These are phyloP conservation scores for Volvariella surrecta DNA, from an alignment of 1,284 basidiomycete species.

Conservation along the genomic window DNA sequence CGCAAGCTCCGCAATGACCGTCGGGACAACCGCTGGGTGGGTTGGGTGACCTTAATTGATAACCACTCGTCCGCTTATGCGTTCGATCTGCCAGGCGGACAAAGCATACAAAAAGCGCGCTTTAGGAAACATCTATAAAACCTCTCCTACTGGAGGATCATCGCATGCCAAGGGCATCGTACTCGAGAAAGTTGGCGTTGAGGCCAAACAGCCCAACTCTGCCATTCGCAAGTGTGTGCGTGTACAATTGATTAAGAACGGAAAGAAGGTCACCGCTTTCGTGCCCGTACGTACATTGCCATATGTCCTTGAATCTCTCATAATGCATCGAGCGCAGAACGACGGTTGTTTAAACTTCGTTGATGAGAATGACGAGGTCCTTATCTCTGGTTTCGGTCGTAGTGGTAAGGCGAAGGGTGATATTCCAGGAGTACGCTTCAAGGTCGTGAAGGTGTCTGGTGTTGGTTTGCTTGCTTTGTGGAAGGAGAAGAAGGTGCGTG, in stretches of 20 bases:
- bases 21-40: conserved; percentile 95
- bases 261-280: conserved; percentile 97
- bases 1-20: conserved; percentile 96
- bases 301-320: not conserved
- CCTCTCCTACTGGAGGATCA: conserved; percentile 98
- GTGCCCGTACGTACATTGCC: conserved; percentile 40
- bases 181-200: conserved; percentile 94
- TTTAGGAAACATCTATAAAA: conserved; percentile 99
- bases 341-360: conserved; percentile 99
- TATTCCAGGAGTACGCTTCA: conserved; percentile 97
- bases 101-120: conserved; percentile 99
- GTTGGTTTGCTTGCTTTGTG: conserved; percentile 96
- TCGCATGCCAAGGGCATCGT: conserved; percentile 99
- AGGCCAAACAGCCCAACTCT: conserved; percentile 99
- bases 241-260: conserved; percentile 99
- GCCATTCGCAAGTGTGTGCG: conserved; percentile 99
- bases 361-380: conserved; percentile 99
- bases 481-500: conserved; percentile 95
- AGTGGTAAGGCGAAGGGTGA: conserved; percentile 99
- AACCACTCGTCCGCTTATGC: conserved; percentile 9
- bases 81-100: conserved; percentile 65
- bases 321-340: conserved; percentile 46
- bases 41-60: conserved; percentile 18
- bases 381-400: conserved; percentile 99
- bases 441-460: conserved; percentile 99